These are phyloP conservation scores for Naganishia kalamii DNA, from an alignment of 768 basidiomycete genomes.

Conservation along the genomic window DNA sequence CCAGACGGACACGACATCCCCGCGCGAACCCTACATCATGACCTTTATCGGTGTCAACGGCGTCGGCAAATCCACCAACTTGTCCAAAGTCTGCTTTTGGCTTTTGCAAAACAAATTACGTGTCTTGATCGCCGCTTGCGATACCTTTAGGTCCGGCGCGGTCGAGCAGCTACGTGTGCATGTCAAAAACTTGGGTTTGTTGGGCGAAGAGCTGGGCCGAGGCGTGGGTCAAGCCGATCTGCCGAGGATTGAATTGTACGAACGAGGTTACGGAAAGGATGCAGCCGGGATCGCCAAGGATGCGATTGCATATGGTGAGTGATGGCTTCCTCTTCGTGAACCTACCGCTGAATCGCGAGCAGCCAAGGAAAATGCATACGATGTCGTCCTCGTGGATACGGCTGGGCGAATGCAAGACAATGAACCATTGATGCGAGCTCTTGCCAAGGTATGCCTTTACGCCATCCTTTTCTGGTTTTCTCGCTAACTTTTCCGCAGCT, in stretches of 20 bases:
- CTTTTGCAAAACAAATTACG: slow-evolving; percentile 87
- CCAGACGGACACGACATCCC: slow-evolving; percentile 55
- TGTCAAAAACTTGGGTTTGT: slow-evolving; percentile 83
- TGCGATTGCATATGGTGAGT: slow-evolving; percentile 78
- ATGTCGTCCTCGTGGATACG: slow-evolving; percentile 95
- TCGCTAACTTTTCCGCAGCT: slow-evolving; percentile 50
- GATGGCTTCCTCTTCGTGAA: slow-evolving; percentile 8
- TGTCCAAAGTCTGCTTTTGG: slow-evolving; percentile 99
- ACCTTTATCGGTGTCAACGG: slow-evolving; percentile 98
- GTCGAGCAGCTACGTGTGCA: slow-evolving; percentile 97
- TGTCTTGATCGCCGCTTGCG: slow-evolving; percentile 95
- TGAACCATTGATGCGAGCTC: slow-evolving; percentile 95
- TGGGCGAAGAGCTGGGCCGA: slow-evolving; percentile 52
- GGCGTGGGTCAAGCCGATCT: slow-evolving; percentile 52
- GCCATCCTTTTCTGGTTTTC: slow-evolving; percentile 3
- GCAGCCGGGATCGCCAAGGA: slow-evolving; percentile 97
- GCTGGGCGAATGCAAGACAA: slow-evolving; percentile 99
- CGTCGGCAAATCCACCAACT: slow-evolving; percentile 95
- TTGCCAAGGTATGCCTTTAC: slow-evolving; percentile 67
- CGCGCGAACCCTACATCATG: slow-evolving; percentile 70
- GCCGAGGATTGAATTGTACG: slow-evolving; percentile 72
- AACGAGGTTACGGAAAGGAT: slow-evolving; percentile 96
- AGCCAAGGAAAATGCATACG: slow-evolving; percentile 86
- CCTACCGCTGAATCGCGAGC: background rate
- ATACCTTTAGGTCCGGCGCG: slow-evolving; percentile 92